Evolutionary conservation across 2,329 filamentous ascomycete genomes (phyloP).

Genomic region (Ilyonectria sp.): DNA sequence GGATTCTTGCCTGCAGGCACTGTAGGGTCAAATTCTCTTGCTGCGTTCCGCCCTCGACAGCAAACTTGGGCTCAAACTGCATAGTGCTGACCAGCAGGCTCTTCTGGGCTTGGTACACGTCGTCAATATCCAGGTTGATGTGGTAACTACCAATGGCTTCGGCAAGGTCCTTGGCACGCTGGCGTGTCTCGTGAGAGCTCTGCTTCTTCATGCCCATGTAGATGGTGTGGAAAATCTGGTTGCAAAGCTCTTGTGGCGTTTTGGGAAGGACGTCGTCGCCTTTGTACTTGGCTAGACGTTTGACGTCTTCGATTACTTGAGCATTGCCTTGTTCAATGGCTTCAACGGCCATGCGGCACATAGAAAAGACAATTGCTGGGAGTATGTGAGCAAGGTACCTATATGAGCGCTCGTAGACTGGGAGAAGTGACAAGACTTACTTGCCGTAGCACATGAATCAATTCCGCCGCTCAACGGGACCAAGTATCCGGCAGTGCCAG

Average conservation of each 20-base stretch:
- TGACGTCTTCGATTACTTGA: slow-evolving; percentile 55
- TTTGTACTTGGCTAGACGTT: slow-evolving; percentile 43
- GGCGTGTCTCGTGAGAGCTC: slow-evolving; percentile 75
- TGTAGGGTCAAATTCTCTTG: slow-evolving; percentile 71
- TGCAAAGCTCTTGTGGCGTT: slow-evolving; percentile 69
- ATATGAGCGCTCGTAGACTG: background rate
- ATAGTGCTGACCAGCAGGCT: slow-evolving; percentile 72
- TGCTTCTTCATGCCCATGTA: slow-evolving; percentile 79
- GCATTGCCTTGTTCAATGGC: slow-evolving; percentile 38
- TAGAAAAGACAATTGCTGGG: slow-evolving; percentile 57
- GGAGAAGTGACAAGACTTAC: background rate
- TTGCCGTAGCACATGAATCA: slow-evolving; percentile 39
- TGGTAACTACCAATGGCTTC: slow-evolving; percentile 80
- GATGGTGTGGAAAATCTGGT: slow-evolving; percentile 54
- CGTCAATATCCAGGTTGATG: slow-evolving; percentile 81
- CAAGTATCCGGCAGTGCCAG: slow-evolving; percentile 61
- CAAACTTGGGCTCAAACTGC: slow-evolving; percentile 65
- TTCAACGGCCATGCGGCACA: slow-evolving; percentile 67
- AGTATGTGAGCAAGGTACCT: background rate
- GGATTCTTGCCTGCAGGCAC: slow-evolving; percentile 75
- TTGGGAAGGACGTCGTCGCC: slow-evolving; percentile 57
- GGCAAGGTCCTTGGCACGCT: slow-evolving; percentile 74
- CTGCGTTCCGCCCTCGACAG: slow-evolving; percentile 70
- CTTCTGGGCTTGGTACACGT: slow-evolving; percentile 72
- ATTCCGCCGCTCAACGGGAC: slow-evolving; percentile 42